Evolutionary conservation across 352 stramenopile genomes (phyloP), one percentile per base, ranked within the genome.

Genomic region (Phytopythium oedochilum): DNA sequence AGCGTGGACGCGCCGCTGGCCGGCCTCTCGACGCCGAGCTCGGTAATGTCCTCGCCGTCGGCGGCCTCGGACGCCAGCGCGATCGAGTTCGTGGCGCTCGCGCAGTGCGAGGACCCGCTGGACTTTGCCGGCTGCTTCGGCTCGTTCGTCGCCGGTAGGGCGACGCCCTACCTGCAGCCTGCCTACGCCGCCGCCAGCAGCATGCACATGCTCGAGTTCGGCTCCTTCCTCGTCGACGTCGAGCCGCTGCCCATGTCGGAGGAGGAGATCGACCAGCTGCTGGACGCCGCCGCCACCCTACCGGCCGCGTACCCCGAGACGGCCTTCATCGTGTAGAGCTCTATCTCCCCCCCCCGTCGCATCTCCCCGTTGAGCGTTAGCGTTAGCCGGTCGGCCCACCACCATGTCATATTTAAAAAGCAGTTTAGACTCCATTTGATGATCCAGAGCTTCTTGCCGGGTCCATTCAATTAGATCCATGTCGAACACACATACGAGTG

Each of bases 231-330:
- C 28, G 60, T 39, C 26, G 63, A 72, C 60, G 64, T 70, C 17
- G 69, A 78, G 49, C 66, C 62, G 17, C 55, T 74, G 29, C 63
- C 63, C 22, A 72, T 78, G 66, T 72, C 62, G 1, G 66, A 70
- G 51, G 69, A 74, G 47, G 69, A 78, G 39, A 74, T 78, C 44
- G 66, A 78, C 57, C 59, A 70, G 12, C 71, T 78, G 38, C 59
- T 78, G n/a, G 69, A 78, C 34, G 64, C 57, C 12, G 48, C 46
- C 28, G 64, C 68, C 7, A 70, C 68, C 51, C 35, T 66, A 40
- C 67, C 59, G 23, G 6, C 49, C 17, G 35, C 60, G 48, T 12
- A 29, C 38, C 22, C 20, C 38, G 51, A 38, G 52, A 35, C 29
- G 54, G 20, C 64, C 63, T 55, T 64, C 55, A 63, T 75, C 17